Evolutionary conservation across 345 rosid genomes (phyloP), one percentile per base, ranked within the genome.

Genomic region (Gossypium rotundifolium): DNA sequence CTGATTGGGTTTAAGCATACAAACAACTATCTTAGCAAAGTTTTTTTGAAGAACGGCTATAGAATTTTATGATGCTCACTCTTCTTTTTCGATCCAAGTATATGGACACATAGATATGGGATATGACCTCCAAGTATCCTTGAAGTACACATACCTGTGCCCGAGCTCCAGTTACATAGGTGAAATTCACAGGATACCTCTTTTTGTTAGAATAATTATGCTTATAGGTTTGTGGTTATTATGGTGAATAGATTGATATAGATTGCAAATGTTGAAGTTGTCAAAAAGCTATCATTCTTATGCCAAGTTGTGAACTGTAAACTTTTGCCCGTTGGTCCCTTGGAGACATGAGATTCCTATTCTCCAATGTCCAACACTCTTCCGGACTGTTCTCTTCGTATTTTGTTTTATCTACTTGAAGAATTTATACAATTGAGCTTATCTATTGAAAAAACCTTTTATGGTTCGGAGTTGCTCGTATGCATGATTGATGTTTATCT

Each of bases 371-470:
- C 18, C 25, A 18, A 67, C 12, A 23, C 42, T 46, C 40, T 46
- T 29, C 55, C 25, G 12, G 40, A 22, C 55, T 8, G 11, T 67
- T 67, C 55, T 67, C 55, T 67, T 22, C 4, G 33, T 18, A 23
- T 46, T 48, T 7, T 45, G 54, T 11, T 45, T 66, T 45, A 66
- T 66, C 71, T 22, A 16, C 71, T 45, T 45, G 22, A 66, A 46
- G 18, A 23, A 11, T 23, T 66, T 66, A 46, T 46, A 13, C 2
- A 2, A 12, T 66, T 17, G 22, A 66, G 55, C n/a, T 65, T 20
- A 46, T 66, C 71, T 22, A 46, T 40, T 22, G 71, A 66, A 66
- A 11, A 49, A 66, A 65, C 48, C 71, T 66, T 66, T 12, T 18
- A 22, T n/a, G 23, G 55, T 23, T 46, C 4, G 7, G 71, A 13